phyloP scores from a whole-genome alignment of 139 green algal genomes.

The Closterium sp. region DNA sequence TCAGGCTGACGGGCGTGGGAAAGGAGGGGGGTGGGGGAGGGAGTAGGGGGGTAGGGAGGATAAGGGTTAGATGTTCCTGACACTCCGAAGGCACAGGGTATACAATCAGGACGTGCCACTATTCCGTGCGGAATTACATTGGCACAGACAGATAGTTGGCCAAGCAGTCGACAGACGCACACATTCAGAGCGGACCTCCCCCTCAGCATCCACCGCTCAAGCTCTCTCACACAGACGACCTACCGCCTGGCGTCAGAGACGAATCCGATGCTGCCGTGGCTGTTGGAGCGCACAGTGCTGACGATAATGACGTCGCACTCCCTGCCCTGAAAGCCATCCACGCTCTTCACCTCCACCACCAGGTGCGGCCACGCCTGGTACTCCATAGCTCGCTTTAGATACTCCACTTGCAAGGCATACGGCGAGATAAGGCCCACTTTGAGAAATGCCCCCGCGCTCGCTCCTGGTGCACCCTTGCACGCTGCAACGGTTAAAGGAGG shows the following conservation, averaged over 20 bases:
- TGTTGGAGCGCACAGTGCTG: constrained; percentile 81
- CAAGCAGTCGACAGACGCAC: no score
- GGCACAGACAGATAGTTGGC: no score
- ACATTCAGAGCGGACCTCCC: no score
- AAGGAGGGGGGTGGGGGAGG: neutral
- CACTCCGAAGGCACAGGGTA: no score
- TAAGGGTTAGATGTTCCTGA: neutral
- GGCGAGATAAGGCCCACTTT: constrained; percentile 52
- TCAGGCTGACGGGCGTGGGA: constrained; percentile 8
- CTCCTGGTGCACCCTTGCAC: neutral
- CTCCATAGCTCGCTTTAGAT: neutral
- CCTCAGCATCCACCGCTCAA: neutral
- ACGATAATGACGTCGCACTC: constrained; percentile 86
- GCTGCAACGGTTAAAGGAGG: neutral
- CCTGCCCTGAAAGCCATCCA: constrained; percentile 75
- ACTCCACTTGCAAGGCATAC: constrained; percentile 45
- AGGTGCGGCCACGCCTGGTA: neutral
- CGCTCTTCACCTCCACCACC: constrained; percentile 36
- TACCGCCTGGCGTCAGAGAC: constrained; percentile 71
- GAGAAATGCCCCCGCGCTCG: neutral
- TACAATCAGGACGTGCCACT: no score
- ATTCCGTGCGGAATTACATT: no score
- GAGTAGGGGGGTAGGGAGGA: neutral
- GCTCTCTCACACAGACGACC: no score
- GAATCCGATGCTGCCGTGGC: constrained; percentile 72